Conservation (phyloP, 208 protist species). For the Wallacemonas sp. region DNA sequence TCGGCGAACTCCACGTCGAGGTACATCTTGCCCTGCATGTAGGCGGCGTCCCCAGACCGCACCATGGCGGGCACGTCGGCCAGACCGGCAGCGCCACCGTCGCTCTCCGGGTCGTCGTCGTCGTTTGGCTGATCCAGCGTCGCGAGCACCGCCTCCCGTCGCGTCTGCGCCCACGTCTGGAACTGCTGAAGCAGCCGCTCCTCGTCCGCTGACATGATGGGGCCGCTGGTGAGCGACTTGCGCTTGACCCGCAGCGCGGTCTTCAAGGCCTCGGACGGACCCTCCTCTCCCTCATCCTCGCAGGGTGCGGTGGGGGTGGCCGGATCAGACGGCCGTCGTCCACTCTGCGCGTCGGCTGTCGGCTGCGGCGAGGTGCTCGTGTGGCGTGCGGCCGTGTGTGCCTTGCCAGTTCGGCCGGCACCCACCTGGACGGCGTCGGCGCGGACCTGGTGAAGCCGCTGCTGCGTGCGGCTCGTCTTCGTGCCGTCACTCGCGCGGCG, state of each 20-base stretch:
- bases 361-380: too few relatives aligned
- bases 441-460: neutral
- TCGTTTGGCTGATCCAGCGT: neutral
- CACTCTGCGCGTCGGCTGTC: too few relatives aligned
- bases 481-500: neutral
- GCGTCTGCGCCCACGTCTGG: neutral
- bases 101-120: too few relatives aligned
- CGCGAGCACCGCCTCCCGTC: slow-evolving; percentile 3
- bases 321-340: too few relatives aligned
- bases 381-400: too few relatives aligned
- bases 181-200: slow-evolving; percentile 22
- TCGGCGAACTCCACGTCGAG: slow-evolving; percentile 54
- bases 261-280: neutral
- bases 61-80: too few relatives aligned
- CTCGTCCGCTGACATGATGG: slow-evolving; percentile 13
- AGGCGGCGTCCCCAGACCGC: slow-evolving; percentile 15
- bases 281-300: neutral
- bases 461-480: neutral
- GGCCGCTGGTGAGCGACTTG: neutral
- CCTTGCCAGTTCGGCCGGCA: too few relatives aligned
- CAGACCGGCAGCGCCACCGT: too few relatives aligned
- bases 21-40: slow-evolving; percentile 34
- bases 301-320: neutral
- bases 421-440: slow-evolving; percentile 2
- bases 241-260: slow-evolving; percentile 1